Base-by-base conservation (phyloP, 1,139 yeast genomes). In the Kodamaea plutei region DNA sequence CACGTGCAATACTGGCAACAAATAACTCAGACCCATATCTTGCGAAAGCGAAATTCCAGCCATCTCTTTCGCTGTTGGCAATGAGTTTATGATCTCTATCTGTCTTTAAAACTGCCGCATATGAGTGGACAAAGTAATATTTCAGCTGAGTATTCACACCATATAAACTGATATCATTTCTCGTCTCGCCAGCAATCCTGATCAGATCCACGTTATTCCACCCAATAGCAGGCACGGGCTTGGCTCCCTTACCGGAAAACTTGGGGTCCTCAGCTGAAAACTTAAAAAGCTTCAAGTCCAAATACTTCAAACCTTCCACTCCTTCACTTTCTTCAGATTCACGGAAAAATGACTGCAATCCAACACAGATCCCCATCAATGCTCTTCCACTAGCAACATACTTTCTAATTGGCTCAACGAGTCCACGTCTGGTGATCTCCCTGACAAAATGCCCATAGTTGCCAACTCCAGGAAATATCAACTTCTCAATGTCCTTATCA, bases 331-430 rank as follows among this genome's bases (percentile, higher is more conserved):
- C 98, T 40, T 74, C 84, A 30, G 95, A 83, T 8, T 77, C 76
- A 11, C 61, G 58, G 47, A 89, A 84, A 26, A 91, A 66, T 2
- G 95, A 71, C 54, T 91, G 98, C 37, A 91, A 64, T 3, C 98
- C 98, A 28, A 91, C 97, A 63, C 98, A 91, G 41, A 91, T 87
- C 6, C 98, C 98, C 95, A 91, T 85, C 23, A 91, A 61, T 8
- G 93, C 83, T 45, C 78, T 76, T 1, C 95, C 96, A 12, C 83
- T 66, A 5, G 64, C 58, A 28, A 88, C 77, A 47, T 85, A 88
- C 28, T 69, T 58, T 31, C 58, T 62, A 20, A 91, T 64, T 0
- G 94, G 94, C 20, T 64, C 72, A 8, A 69, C 76, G 36, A 91
- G 76, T 0, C 79, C 75, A 38, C 84, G 69, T 3, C 64, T 64